Conservation (phyloP, 2,329 filamentous ascomycete species). For the Claviceps cyperi region DNA sequence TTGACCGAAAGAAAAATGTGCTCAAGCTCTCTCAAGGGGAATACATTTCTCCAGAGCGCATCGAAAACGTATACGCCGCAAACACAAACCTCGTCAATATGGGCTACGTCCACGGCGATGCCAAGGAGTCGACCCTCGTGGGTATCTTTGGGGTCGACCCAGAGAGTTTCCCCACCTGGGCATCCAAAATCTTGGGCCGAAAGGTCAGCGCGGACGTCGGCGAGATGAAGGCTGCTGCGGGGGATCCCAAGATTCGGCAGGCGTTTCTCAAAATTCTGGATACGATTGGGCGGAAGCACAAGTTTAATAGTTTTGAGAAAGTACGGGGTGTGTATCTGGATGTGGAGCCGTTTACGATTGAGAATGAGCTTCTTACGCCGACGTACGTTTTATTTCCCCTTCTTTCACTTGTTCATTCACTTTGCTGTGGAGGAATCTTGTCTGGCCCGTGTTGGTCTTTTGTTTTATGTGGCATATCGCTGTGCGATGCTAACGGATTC, state of each 20-base stretch:
- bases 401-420: background rate
- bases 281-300: conserved; percentile 62
- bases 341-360: conserved; percentile 81
- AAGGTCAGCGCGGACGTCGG: conserved; percentile 49
- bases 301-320: conserved; percentile 84
- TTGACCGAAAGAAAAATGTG: conserved; percentile 98
- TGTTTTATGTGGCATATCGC: background rate
- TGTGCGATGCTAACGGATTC: conserved; percentile 7
- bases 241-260: conserved; percentile 55
- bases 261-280: conserved; percentile 70
- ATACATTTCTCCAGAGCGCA: conserved; percentile 92
- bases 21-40: conserved; percentile 95
- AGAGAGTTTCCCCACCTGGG: conserved; percentile 66
- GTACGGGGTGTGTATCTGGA: conserved; percentile 61
- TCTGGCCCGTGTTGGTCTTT: too few relatives aligned
- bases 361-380: conserved; percentile 79
- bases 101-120: conserved; percentile 85
- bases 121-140: conserved; percentile 66
- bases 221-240: conserved; percentile 51
- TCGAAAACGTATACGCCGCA: conserved; percentile 87
- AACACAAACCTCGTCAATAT: conserved; percentile 64
- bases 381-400: conserved; percentile 47
- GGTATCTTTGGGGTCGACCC: conserved; percentile 81
- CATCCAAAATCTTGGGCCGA: conserved; percentile 59
- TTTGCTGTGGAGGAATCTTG: background rate